phyloP scores from a whole-genome alignment of 345 rosid genomes.

The Eucalyptus pauciflora region DNA sequence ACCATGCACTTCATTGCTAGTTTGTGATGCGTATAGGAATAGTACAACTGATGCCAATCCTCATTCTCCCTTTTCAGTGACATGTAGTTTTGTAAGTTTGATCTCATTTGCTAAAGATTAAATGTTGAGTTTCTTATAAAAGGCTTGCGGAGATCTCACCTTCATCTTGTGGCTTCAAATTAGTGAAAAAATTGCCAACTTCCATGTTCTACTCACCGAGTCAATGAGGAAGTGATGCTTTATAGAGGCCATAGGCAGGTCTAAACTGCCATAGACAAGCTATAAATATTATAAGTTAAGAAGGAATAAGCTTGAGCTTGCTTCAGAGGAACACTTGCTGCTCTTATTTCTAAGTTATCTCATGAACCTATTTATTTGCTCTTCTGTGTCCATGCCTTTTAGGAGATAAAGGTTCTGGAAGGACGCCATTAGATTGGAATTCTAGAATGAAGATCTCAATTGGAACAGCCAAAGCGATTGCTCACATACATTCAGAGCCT shows the following conservation, averaged over 20 bases:
- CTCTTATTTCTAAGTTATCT: not conserved
- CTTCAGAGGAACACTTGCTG: not conserved
- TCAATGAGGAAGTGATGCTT: not conserved
- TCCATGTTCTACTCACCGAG: not conserved
- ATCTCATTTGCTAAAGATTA: not conserved
- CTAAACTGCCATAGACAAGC: not conserved
- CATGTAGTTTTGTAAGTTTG: not conserved
- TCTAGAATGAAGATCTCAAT: conserved; percentile 49
- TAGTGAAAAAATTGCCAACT: not conserved
- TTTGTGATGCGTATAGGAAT: not conserved
- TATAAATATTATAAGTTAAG: not conserved
- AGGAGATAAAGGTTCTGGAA: conserved; percentile 2
- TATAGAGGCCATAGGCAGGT: not conserved
- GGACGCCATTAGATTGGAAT: conserved; percentile 51
- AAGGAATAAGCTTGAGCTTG: not conserved
- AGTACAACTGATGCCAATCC: not conserved
- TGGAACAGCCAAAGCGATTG: conserved; percentile 59
- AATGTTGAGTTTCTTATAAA: not conserved
- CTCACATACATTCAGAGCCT: conserved; percentile 38
- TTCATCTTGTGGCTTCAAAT: not conserved
- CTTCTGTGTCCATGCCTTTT: not conserved
- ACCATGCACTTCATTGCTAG: not conserved
- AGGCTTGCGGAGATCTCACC: not conserved
- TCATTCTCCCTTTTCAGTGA: not conserved
- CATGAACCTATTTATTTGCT: not conserved